Base-by-base conservation (phyloP, 2,329 filamentous ascomycete species). In the Epichloe bromicola region DNA sequence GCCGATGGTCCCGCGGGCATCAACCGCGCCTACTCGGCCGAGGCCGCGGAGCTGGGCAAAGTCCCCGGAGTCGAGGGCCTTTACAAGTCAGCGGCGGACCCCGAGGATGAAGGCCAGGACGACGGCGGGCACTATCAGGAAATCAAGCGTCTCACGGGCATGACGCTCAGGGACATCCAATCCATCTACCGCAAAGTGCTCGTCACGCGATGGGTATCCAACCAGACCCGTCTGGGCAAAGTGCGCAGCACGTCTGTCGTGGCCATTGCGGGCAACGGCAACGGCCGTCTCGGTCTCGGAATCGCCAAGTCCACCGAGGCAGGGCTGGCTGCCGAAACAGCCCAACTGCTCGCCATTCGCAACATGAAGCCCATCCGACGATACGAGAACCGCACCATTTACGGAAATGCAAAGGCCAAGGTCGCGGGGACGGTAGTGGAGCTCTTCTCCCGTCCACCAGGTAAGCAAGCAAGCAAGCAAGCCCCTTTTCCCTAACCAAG, bases 211-310 rank as follows among this genome's bases (percentile, higher is more conserved):
- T 69, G 70, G 40, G 93, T 98, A 53, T 74, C 80, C 57, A 97
- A 98, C 70, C 91, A 97, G 76, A 97, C 93, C 20, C 86, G 91
- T 73, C 81, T 98, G 69, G 93, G 93, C 65, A 98, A 97, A 76
- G 84, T 98, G 53, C 76, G 78, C 58, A 87, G 84, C 66, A 61
- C 76, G 40, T 94, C 91, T 61, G 75, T 81, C 59, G 71, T 97
- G 54, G 82, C 82, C 40, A 82, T 96, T 58, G 90, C 89, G 5
- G 93, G 93, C 49, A 95, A 97, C 68, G 78, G 81, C 53, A 79
- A 93, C 58, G 93, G 93, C 15, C 77, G 91, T 61, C 69, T 98
- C 34, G 93, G 93, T 11, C 76, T 97, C 53, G 93, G 93, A 51
- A 86, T 91, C 69, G 90, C 87, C 59, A 98, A 97, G 74, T 85